Percentiles rank a stretch among this genome's conserved stretches.
Conservation (phyloP, 1,284 basidiomycete species). For the Gomphus sp. region DNA sequence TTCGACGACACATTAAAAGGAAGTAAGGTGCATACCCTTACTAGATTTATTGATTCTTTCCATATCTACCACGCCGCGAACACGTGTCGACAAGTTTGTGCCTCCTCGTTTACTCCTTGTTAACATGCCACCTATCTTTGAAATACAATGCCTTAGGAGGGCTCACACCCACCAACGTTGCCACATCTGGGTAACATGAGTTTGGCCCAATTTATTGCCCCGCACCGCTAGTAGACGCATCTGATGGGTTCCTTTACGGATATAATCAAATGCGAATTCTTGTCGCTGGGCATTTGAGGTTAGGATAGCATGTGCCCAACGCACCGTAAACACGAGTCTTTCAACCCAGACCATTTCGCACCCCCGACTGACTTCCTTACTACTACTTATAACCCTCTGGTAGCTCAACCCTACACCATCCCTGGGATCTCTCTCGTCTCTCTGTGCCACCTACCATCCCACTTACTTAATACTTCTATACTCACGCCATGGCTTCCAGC, state of each 20-base stretch:
- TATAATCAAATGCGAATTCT: neutral
- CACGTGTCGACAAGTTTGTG: neutral
- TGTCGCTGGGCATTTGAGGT: constrained; percentile 3
- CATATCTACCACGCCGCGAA: neutral
- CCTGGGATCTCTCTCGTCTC: neutral
- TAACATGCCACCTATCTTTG: neutral
- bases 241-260: neutral
- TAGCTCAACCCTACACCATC: neutral
- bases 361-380: neutral
- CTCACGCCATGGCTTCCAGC: neutral
- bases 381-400: constrained; percentile 6
- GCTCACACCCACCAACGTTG: neutral
- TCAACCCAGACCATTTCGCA: neutral
- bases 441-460: neutral
- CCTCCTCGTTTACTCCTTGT: neutral
- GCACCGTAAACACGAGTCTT: constrained; percentile 3
- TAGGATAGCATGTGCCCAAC: neutral
- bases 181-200: neutral
- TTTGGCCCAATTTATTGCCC: neutral
- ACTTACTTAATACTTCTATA: neutral
- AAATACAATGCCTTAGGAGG: neutral
- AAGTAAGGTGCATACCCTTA: neutral
- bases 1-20: neutral
- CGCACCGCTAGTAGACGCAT: neutral
- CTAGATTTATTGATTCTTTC: neutral